Evolutionary conservation across 2,329 filamentous ascomycete species (phyloP).

Genomic region (Emergomyces orientalis): DNA sequence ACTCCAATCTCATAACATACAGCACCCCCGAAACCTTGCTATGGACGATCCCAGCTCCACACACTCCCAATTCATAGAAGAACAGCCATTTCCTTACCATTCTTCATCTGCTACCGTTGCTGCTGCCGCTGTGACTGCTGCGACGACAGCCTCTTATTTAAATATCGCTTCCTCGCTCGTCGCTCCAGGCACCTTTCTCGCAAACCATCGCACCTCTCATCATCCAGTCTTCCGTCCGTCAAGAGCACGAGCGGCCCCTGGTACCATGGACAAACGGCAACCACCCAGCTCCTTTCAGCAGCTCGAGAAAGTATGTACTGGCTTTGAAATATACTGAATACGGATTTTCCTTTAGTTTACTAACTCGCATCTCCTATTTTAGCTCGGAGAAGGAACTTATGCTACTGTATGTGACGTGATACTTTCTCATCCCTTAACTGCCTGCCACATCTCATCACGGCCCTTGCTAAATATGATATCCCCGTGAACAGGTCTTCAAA

Average conservation of each 20-base stretch:
- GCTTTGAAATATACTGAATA: constrained; percentile 1
- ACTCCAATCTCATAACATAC: not conserved
- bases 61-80: not conserved
- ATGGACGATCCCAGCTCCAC: constrained; percentile 5
- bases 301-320: constrained; percentile 62
- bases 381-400: constrained; percentile 95
- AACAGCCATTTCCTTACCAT: not conserved
- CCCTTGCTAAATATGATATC: not conserved
- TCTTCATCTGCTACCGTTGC: not conserved
- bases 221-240: constrained; percentile 13
- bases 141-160: constrained; percentile 18
- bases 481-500: constrained; percentile 72
- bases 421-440: constrained; percentile 6
- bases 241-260: constrained; percentile 5
- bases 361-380: constrained; percentile 23
- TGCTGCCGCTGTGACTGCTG: not conserved
- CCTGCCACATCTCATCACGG: not conserved
- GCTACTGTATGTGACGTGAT: constrained; percentile 60
- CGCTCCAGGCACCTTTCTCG: constrained; percentile 32
- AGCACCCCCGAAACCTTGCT: not conserved
- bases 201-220: constrained; percentile 16
- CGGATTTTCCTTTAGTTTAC: constrained; percentile 10
- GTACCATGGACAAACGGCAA: constrained; percentile 74
- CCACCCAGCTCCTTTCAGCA: constrained; percentile 98
- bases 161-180: constrained; percentile 28